Percentiles rank a stretch among this genome's conserved stretches.
Evolutionary conservation across 495 filamentous ascomycete genomes (phyloP).

Genomic region (Lindgomyces ingoldianus): DNA sequence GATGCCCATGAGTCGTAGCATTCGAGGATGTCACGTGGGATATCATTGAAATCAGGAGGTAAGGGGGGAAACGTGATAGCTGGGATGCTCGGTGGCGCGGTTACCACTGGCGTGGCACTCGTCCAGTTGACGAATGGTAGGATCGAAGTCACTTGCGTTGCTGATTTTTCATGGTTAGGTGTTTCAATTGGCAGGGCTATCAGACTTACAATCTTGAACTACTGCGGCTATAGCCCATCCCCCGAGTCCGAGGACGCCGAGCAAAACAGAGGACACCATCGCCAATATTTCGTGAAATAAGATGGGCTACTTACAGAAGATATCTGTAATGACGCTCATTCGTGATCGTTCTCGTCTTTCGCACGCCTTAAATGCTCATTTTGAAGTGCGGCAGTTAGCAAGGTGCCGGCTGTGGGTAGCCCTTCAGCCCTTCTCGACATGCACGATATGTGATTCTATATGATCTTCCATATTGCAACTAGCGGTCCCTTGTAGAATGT

Average conservation of each 20-base stretch:
- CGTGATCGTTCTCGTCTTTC: background rate
- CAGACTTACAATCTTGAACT: background rate
- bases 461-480: background rate
- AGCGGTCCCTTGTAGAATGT: background rate
- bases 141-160: background rate
- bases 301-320: background rate
- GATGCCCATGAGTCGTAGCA: background rate
- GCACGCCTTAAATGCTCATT: background rate
- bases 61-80: background rate
- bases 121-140: background rate
- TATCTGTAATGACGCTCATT: background rate
- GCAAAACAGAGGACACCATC: background rate
- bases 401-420: background rate
- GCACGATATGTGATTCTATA: background rate
- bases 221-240: background rate
- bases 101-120: background rate
- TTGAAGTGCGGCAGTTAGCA: background rate
- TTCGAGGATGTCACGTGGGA: background rate
- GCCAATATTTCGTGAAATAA: background rate
- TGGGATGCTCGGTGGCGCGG: background rate
- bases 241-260: background rate
- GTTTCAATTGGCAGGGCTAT: background rate
- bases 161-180: background rate
- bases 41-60: constrained; percentile 5
- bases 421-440: background rate